Evolutionary conservation across 257 asterid genomes (phyloP).

Genomic region (Oldenlandia corymbosa): DNA sequence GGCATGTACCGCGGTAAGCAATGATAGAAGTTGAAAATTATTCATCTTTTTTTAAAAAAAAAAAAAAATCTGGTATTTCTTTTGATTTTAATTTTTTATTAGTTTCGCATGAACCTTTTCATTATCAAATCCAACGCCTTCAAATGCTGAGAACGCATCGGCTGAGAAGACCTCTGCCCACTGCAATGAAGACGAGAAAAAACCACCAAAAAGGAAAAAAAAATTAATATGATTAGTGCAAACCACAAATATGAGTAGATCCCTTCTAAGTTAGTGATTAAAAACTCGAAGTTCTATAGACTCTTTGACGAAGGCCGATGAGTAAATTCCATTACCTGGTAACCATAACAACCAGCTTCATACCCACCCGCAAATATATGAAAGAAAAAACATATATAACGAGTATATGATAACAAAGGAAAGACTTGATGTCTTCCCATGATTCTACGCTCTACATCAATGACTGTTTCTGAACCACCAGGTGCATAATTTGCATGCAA

Average conservation of each 20-base stretch:
- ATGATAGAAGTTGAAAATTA: not conserved
- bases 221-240: no score
- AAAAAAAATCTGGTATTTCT: no score
- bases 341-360: slow-evolving; percentile 98
- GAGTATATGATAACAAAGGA: slow-evolving; percentile 79
- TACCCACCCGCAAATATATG: slow-evolving; percentile 97
- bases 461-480: slow-evolving; percentile 78
- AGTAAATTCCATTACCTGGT: slow-evolving; percentile 57
- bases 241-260: slow-evolving; percentile 9
- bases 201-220: no score
- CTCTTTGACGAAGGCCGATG: no score
- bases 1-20: not conserved
- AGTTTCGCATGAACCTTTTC: no score
- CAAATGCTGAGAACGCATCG: slow-evolving; percentile 98
- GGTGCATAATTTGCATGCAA: slow-evolving; percentile 80
- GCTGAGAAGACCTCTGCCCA: slow-evolving; percentile 99
- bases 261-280: no score
- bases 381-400: slow-evolving; percentile 78
- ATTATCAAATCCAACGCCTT: slow-evolving; percentile 75
- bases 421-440: slow-evolving; percentile 67
- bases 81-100: no score
- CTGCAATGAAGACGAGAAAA: no score
- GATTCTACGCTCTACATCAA: slow-evolving; percentile 72
- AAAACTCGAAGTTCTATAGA: no score
- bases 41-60: no score